Base-by-base conservation (phyloP, 108 stramenopile genomes). In the Pseudonitzschia delicatissima region DNA sequence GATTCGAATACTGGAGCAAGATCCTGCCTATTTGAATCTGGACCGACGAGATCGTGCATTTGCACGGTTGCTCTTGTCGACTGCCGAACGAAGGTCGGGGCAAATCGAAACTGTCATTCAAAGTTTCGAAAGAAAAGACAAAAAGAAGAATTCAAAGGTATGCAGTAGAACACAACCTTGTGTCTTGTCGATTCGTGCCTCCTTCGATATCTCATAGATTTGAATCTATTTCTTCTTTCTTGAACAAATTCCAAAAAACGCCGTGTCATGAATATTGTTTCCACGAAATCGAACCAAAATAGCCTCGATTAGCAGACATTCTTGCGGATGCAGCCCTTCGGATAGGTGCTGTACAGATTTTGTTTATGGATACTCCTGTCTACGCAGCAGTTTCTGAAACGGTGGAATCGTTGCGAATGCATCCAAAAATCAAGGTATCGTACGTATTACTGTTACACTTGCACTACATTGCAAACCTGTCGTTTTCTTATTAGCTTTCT, bases 321-420 rank as follows among this genome's bases (percentile, higher is more conserved):
- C 39, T 64, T 20, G 59, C 48, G 28, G 77, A 86, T 34, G 79
- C 87, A 26, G 79, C 73, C 9, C 72, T 93, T 23, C 58, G 85
- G 26, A 59, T 84, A 5, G 92, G 89, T 39, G 87, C 69, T n/a
- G 81, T 84, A 0, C 92, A 93, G 55, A 57, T 93, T 0, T 32
- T 91, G 26, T 93, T 89, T 60, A 61, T 88, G 40, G 76, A 85
- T 12, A 74, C 69, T 5, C 87, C 87, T 15, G 50, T 62, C 4
- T 77, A 81, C 67, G 92, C 89, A 4, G 92, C 87, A 11, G 72
- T 85, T 27, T 74, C 81, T 47, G 86, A 90, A 69, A 93, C 88
- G 3, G 89, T 93, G 20, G 76, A 93, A 45, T 83, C 90, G 8
- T 55, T 88, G 35, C 72, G 87, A 23, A 76, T 71, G 48, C 35